phyloP scores from a whole-genome alignment of 2,329 filamentous ascomycete species.

The Dothistroma pini region DNA sequence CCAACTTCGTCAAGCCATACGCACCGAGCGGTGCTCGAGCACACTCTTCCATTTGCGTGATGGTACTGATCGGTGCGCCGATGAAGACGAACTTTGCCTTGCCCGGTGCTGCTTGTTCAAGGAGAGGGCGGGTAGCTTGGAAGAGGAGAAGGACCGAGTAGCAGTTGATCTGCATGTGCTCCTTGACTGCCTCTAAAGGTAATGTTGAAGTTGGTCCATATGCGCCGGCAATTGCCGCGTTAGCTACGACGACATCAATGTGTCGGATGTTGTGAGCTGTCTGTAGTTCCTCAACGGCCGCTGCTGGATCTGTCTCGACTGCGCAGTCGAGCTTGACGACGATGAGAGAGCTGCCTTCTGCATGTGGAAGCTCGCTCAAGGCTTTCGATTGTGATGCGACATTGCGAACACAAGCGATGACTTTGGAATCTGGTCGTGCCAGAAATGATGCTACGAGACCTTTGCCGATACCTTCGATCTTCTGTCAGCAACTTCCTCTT shows the following conservation, averaged over 20 bases:
- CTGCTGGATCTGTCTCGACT: neutral
- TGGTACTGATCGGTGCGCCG: neutral
- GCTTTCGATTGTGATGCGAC: neutral
- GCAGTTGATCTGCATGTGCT: slow-evolving; percentile 3
- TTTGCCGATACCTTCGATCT: neutral
- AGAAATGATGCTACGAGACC: neutral
- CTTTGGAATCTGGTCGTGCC: neutral
- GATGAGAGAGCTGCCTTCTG: neutral
- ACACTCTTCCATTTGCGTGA: slow-evolving; percentile 1
- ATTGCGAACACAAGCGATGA: slow-evolving; percentile 3
- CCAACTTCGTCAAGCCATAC: slow-evolving; percentile 1
- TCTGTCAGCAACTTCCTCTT: neutral
- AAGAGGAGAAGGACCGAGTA: neutral
- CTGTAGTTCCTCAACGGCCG: neutral
- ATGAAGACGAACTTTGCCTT: slow-evolving; percentile 4
- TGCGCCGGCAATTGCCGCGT: neutral
- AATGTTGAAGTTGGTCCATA: neutral
- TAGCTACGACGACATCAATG: slow-evolving; percentile 3
- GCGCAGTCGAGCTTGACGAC: slow-evolving; percentile 3
- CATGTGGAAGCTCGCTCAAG: neutral
- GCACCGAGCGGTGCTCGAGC: neutral
- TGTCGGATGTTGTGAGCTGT: neutral
- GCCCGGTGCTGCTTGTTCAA: neutral
- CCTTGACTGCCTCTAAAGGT: neutral
- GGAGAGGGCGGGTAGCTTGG: neutral